Conservation (phyloP, 1,284 basidiomycete species). For the Leucoagaricus sp. region DNA sequence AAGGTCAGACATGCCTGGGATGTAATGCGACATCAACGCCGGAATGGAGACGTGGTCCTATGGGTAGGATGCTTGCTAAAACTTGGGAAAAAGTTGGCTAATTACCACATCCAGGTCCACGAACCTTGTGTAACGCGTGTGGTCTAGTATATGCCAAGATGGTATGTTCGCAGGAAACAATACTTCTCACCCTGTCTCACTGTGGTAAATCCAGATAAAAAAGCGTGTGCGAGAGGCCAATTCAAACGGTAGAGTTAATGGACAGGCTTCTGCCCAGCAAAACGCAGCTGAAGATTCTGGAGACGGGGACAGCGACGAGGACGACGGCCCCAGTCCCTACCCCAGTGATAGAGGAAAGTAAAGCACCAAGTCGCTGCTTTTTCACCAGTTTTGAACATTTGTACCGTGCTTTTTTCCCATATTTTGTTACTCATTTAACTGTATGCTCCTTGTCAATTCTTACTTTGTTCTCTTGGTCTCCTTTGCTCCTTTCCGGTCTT, state of each 20-base stretch:
- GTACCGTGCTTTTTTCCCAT: background rate
- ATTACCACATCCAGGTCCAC: constrained; percentile 48
- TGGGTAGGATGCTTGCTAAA: constrained; percentile 49
- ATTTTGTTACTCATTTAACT: background rate
- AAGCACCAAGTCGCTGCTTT: background rate
- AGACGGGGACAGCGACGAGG: constrained; percentile 31
- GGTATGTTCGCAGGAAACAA: constrained; percentile 39
- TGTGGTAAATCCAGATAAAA: constrained; percentile 36
- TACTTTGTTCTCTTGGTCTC: background rate
- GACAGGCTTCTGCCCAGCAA: constrained; percentile 13
- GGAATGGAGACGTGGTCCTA: constrained; percentile 78
- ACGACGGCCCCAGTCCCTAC: constrained; percentile 11
- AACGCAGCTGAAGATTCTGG: constrained; percentile 24
- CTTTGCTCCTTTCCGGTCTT: background rate
- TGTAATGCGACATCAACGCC: constrained; percentile 83
- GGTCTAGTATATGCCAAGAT: constrained; percentile 79
- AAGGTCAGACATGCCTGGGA: constrained; percentile 70
- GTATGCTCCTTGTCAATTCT: constrained; percentile 4
- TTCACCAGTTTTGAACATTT: background rate
- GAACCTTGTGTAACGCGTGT: constrained; percentile 77
- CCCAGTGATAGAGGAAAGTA: constrained; percentile 10
- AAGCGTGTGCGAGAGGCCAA: constrained; percentile 37
- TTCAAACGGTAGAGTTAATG: constrained; percentile 10
- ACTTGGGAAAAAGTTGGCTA: background rate
- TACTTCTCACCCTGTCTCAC: constrained; percentile 7